A percentile compares a stretch with the other conserved stretches of the same genome.
phyloP scores from a whole-genome alignment of 2,329 filamentous ascomycete genomes.

The Fusarium nanum region DNA sequence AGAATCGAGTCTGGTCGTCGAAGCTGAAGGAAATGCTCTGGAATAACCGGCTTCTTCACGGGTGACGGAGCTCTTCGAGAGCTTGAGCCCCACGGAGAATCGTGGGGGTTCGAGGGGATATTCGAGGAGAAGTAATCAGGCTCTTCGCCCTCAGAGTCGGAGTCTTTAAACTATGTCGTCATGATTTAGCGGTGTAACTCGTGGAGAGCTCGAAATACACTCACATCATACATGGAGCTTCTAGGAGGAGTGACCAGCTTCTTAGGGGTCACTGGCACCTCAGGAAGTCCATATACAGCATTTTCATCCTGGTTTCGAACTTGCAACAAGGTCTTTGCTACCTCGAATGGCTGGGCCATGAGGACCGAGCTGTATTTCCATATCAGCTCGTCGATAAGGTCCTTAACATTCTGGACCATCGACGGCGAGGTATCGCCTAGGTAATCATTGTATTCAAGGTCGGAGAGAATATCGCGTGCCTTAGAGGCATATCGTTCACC shows the following conservation, averaged over 20 bases:
- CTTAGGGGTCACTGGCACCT: constrained; percentile 42
- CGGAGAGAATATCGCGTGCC: constrained; percentile 86
- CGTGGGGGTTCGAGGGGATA: constrained; percentile 65
- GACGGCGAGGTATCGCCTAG: constrained; percentile 81
- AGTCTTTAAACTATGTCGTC: constrained; percentile 59
- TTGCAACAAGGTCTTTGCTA: constrained; percentile 93
- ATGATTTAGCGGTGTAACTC: constrained; percentile 41
- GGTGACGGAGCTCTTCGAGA: constrained; percentile 50
- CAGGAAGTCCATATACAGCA: constrained; percentile 47
- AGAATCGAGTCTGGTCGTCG: constrained; percentile 83
- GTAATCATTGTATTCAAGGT: constrained; percentile 93
- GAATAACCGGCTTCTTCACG: constrained; percentile 51
- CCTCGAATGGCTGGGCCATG: constrained; percentile 95
- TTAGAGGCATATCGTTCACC: constrained; percentile 58
- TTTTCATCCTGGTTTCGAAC: constrained; percentile 69
- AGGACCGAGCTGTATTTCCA: constrained; percentile 93
- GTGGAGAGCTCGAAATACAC: constrained; percentile 23
- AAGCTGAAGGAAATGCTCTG: constrained; percentile 73
- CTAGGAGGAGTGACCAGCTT: constrained; percentile 50
- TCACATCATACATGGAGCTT: constrained; percentile 53
- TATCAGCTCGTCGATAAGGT: constrained; percentile 83
- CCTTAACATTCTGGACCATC: constrained; percentile 77
- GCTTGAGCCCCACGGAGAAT: constrained; percentile 51
- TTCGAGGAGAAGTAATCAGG: constrained; percentile 85
- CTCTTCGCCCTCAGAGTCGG: constrained; percentile 80